These are phyloP conservation scores for Suillus tomentosus DNA, from an alignment of 768 basidiomycete species.

Conservation along the genomic window DNA sequence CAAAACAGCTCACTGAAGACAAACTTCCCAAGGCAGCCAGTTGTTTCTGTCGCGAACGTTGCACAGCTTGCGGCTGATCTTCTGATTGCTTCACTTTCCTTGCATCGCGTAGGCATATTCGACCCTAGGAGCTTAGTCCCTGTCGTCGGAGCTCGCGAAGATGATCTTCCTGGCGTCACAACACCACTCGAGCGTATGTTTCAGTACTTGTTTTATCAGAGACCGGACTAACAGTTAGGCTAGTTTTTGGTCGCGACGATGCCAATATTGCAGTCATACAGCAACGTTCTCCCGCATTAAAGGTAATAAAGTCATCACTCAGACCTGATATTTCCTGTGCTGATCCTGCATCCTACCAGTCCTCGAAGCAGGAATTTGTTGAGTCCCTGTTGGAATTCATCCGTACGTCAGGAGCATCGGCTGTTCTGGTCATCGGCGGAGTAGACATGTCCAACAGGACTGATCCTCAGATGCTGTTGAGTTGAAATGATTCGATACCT, in stretches of 20 bases:
- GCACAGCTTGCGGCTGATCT: slow-evolving; percentile 79
- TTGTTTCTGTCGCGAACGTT: slow-evolving; percentile 82
- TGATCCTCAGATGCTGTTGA: slow-evolving; percentile 76
- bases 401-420: slow-evolving; percentile 45
- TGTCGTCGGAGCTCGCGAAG: slow-evolving; percentile 72
- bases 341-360: slow-evolving; percentile 38
- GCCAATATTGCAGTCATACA: slow-evolving; percentile 64
- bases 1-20: slow-evolving; percentile 8
- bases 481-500: slow-evolving; percentile 23
- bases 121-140: slow-evolving; percentile 67
- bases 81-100: slow-evolving; percentile 63
- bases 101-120: slow-evolving; percentile 62
- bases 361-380: slow-evolving; percentile 69
- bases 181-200: slow-evolving; percentile 75
- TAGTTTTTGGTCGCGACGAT: slow-evolving; percentile 65
- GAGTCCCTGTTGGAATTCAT: slow-evolving; percentile 60
- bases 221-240: slow-evolving; percentile 8
- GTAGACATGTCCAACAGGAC: slow-evolving; percentile 74
- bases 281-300: slow-evolving; percentile 78
- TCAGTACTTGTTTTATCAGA: slow-evolving; percentile 9
- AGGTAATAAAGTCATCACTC: slow-evolving; percentile 43
- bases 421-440: slow-evolving; percentile 68
- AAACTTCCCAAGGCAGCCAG: slow-evolving; percentile 52
- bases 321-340: background rate
- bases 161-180: slow-evolving; percentile 59